Base-by-base conservation (phyloP, 2,329 filamentous ascomycete genomes). In the Didymella segeticola region DNA sequence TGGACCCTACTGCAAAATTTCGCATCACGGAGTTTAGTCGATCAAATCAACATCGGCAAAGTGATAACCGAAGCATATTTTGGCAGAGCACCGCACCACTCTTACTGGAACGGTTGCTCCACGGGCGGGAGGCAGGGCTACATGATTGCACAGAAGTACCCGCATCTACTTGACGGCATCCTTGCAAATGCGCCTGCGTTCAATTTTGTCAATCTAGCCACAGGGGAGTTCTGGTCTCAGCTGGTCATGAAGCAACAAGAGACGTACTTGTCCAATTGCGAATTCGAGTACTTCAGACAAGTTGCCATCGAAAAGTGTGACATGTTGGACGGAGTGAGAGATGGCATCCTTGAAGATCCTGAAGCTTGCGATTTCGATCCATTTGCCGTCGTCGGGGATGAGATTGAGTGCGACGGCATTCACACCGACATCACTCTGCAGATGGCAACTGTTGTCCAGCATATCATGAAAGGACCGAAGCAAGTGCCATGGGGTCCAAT, bases 1-100 rank as follows among this genome's bases (percentile, higher is more conserved):
- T 69, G 68, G 63, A 48, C 64, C 25, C 45, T 69, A 3, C 41
- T 79, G 5, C 63, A 73, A 10, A 75, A 79, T 43, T 74, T 77
- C 19, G 76, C 72, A 0, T 73, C 68, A 0, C 61, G 70, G 0
- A 71, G 74, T n/a, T 30, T 78, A 9, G 64, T 72, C 4, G 78
- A 79, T 20, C 56, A 66, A 39, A 61, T 70, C 12, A 29, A 60
- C 22, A 60, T 78, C 9, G 74, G 69, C 8, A 77, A 78, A 54
- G 55, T 45, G 20, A 58, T 72, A 20, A 66, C 64, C 5, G 56
- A 69, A 19, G 60, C 65, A 15, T 78, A 67, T 54, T 79, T 75
- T 53, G 65, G 69, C 10, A 42, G 60, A 25, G 43, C 61, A 19
- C 68, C 73, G 0, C 62, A 67, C 34, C 68, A 72, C 41, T 70